Percentiles rank a stretch among this genome's conserved stretches.
Evolutionary conservation across 1,284 basidiomycete species (phyloP).

Genomic region (Ustilago shanxiensis): DNA sequence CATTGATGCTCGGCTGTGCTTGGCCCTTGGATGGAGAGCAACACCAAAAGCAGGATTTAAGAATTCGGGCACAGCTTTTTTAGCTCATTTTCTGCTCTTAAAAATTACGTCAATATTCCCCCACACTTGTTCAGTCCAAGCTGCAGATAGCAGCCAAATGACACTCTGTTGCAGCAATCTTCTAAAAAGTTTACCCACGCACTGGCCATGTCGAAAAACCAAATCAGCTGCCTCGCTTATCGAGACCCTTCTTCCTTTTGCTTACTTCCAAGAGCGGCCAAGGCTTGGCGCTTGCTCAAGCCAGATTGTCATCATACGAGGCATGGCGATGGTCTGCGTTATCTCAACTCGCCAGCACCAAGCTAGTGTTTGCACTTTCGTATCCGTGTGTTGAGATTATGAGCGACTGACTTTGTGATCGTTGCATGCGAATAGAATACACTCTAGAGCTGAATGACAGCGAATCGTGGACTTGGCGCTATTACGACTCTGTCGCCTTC

Average conservation of each 20-base stretch:
- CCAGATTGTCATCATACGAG: background rate
- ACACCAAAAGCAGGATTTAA: background rate
- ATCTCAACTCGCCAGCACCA: background rate
- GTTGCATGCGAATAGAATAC: background rate
- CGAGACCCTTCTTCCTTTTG: background rate
- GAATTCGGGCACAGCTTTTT: slow-evolving; percentile 2
- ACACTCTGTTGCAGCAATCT: slow-evolving; percentile 3
- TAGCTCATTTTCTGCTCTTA: background rate
- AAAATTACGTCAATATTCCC: slow-evolving; percentile 22
- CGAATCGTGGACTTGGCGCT: background rate
- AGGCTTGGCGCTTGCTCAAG: background rate
- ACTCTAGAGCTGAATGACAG: background rate
- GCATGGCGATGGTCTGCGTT: background rate
- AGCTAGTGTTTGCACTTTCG: too few species aligned
- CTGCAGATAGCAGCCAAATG: too few species aligned
- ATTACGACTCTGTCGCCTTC: slow-evolving; percentile 38
- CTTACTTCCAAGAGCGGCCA: background rate
- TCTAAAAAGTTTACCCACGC: background rate
- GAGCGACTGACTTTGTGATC: background rate
- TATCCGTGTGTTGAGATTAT: background rate
- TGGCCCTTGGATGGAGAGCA: too few species aligned
- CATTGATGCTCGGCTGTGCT: slow-evolving; percentile 18
- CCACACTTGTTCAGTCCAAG: slow-evolving; percentile 9
- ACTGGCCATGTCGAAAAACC: slow-evolving; percentile 3
- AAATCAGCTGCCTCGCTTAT: slow-evolving; percentile 3